Conservation (phyloP, 306 rosid species). For the Cajanus cajan region DNA sequence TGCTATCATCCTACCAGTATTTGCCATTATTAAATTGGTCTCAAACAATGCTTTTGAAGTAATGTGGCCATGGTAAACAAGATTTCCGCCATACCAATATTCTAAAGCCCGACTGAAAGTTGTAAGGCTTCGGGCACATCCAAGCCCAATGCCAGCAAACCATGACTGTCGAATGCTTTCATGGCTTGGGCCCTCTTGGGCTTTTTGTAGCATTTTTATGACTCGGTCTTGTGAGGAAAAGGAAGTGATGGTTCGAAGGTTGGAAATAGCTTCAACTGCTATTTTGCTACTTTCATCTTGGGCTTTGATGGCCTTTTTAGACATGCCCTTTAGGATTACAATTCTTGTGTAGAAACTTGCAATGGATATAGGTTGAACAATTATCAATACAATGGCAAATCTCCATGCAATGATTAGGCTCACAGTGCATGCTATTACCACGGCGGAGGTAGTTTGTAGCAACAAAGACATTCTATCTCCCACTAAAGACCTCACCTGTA, state of each 20-base stretch:
- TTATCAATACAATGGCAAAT: not conserved
- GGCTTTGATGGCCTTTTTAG: not conserved
- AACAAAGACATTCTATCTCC: not conserved
- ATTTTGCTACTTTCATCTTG: not conserved
- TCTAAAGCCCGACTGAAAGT: not conserved
- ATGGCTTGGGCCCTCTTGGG: not conserved
- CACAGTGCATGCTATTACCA: not conserved
- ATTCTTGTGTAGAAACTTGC: not conserved
- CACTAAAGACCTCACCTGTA: not conserved
- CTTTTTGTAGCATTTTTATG: not conserved
- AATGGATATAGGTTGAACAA: not conserved
- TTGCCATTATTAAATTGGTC: not conserved
- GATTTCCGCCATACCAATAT: not conserved
- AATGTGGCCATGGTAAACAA: not conserved
- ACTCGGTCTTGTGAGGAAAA: not conserved
- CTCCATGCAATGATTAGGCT: not conserved
- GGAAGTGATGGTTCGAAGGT: not conserved
- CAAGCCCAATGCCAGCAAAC: not conserved
- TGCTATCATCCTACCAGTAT: not conserved
- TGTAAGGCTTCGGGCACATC: not conserved
- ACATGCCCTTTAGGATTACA: not conserved
- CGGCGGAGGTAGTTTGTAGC: not conserved
- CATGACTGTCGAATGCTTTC: not conserved
- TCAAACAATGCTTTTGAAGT: not conserved
- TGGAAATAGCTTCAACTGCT: not conserved